Evolutionary conservation across 2,329 filamentous ascomycete genomes (phyloP).

Genomic region (Pseudocercospora musae): DNA sequence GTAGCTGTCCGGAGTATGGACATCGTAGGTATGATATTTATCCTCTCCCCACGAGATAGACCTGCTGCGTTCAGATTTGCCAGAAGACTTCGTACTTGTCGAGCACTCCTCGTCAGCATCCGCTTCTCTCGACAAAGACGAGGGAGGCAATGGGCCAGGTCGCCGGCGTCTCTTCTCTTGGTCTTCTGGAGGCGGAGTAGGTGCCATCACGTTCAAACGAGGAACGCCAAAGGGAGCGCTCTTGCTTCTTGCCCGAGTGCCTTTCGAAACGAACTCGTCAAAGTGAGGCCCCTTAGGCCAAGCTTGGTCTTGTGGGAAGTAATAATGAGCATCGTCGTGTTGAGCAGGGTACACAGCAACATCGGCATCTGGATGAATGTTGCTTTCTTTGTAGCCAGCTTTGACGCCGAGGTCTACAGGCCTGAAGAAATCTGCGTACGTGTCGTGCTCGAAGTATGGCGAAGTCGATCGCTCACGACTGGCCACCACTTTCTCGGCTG

Average conservation of each 20-base stretch:
- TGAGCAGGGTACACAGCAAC: slow-evolving; percentile 43
- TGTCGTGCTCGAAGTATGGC: slow-evolving; percentile 7
- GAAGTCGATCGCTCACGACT: slow-evolving; percentile 45
- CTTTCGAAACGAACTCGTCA: neutral
- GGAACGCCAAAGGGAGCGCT: slow-evolving; percentile 43
- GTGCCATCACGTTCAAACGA: slow-evolving; percentile 54
- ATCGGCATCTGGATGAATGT: slow-evolving; percentile 45
- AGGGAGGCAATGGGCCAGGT: slow-evolving; percentile 42
- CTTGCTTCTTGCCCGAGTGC: slow-evolving; percentile 15
- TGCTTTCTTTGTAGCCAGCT: slow-evolving; percentile 37
- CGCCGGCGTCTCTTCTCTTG: neutral
- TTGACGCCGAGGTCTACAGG: slow-evolving; percentile 37
- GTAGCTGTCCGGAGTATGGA: slow-evolving; percentile 44
- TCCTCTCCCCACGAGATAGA: slow-evolving; percentile 50
- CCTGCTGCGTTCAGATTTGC: slow-evolving; percentile 24
- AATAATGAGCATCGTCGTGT: slow-evolving; percentile 27
- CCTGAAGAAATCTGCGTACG: slow-evolving; percentile 45
- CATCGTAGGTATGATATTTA: slow-evolving; percentile 47
- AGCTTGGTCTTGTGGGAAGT: slow-evolving; percentile 14
- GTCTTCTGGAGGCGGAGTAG: slow-evolving; percentile 48
- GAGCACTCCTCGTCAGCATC: slow-evolving; percentile 16
- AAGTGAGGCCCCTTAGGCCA: slow-evolving; percentile 11
- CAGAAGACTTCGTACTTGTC: slow-evolving; percentile 6
- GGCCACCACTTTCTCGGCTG: slow-evolving; percentile 41
- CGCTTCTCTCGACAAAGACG: slow-evolving; percentile 28